Base-by-base conservation (phyloP, 106 monocot genomes). In the Acorus gramineus region DNA sequence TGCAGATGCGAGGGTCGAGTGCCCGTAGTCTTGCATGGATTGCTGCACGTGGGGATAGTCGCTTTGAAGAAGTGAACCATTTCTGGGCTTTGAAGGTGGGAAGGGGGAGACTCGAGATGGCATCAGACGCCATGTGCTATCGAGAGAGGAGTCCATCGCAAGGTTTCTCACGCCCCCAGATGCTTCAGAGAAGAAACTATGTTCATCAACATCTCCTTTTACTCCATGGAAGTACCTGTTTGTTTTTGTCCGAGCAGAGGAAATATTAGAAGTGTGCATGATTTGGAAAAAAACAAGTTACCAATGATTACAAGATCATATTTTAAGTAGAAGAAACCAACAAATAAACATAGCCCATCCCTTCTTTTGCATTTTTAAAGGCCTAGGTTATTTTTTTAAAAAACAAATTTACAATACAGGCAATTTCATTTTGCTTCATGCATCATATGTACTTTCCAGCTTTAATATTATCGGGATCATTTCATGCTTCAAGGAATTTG, bases 101-200 rank as follows among this genome's bases (percentile, higher is more conserved):
- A 53, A 77, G 6, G 76, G 14, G 3, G 71, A 51, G 8, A 66
- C 54, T 4, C 66, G 70, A 12, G 84, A 73, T 9, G 84, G 79
- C 81, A 82, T 71, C 56, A 79, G 52, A 46, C 70, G 48, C 88
- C 84, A 81, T 52, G 81, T 64, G 60, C 60, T 81, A 59, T 88
- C 80, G 10, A 81, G 59, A 44, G 84, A 76, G n/a, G 80, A 75
- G 52, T 81, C 79, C 48, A 73, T 72, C 3, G 67, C 70, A n/a
- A 83, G 43, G 12, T 66, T 71, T 50, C 80, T 80, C 42, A 63
- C 70, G 62, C 67, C 80, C 51, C 67, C 85, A 64, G 85, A 79
- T 28, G 78, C 62, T 61, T 80, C 79, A 49, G 80, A 80, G 7
- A 76, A 73, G 65, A 81, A 78, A 63, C 83, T 78, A 44, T 70